Evolutionary conservation across 208 protist species (phyloP).

Genomic region (Leishmania major): DNA sequence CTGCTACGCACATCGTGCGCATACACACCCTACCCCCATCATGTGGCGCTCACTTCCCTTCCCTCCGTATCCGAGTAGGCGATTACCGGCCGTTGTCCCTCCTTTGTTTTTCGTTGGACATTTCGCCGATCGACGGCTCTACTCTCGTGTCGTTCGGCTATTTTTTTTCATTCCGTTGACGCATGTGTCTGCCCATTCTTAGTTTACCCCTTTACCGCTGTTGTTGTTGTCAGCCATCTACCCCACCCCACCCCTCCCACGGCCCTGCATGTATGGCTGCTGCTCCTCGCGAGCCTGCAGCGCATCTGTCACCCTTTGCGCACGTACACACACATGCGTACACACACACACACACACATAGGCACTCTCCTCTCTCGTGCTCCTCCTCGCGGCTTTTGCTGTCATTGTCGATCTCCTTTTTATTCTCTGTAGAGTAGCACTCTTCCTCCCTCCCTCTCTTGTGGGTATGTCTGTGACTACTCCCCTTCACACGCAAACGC

Average conservation of each 20-base stretch:
- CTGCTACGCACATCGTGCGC: background rate
- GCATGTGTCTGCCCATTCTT: background rate
- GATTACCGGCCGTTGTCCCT: slow-evolving; percentile 5
- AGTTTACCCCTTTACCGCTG: background rate
- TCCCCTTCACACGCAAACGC: background rate
- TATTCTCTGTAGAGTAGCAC: background rate
- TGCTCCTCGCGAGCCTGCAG: background rate
- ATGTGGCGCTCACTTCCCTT: background rate
- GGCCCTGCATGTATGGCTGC: slow-evolving; percentile 7
- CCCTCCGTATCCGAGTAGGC: background rate
- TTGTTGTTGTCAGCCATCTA: background rate
- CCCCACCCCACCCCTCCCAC: background rate
- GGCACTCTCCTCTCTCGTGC: background rate
- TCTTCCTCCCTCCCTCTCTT: background rate
- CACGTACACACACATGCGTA: background rate
- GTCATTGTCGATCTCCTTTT: background rate
- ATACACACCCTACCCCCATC: background rate
- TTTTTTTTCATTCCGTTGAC: background rate
- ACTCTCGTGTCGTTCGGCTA: background rate
- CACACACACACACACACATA: too few species aligned
- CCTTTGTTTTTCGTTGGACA: background rate
- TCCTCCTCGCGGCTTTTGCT: background rate
- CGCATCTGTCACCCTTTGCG: background rate
- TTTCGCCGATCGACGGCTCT: background rate
- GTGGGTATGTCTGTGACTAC: background rate